A percentile compares a stretch with the other conserved stretches of the same genome.
These are phyloP conservation scores for Calonectria pteridis DNA, from an alignment of 2,329 filamentous ascomycete genomes.

Conservation along the genomic window DNA sequence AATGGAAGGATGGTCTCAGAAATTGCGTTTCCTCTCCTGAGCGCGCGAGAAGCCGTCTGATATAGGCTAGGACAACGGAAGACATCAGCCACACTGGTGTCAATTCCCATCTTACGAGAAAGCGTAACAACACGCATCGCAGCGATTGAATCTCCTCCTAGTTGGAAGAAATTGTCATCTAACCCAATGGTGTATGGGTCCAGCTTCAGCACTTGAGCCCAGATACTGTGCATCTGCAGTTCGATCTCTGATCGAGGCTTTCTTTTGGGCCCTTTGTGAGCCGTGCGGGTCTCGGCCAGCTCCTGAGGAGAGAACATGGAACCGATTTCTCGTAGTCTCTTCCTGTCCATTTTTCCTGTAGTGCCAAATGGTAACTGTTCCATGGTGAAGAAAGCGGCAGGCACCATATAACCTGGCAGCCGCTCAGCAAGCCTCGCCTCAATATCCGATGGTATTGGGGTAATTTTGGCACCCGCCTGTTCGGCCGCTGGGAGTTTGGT, in stretches of 20 bases:
- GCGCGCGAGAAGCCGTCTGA: not conserved
- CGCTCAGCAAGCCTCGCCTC: conserved; percentile 4
- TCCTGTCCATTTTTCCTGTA: conserved; percentile 34
- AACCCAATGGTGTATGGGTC: conserved; percentile 50
- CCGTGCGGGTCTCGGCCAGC: conserved; percentile 51
- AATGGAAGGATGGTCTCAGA: not conserved
- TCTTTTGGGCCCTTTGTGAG: not conserved
- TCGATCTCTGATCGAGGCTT: conserved; percentile 24
- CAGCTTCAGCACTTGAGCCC: conserved; percentile 52
- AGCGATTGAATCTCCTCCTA: conserved; percentile 63
- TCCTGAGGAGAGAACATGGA: conserved; percentile 40
- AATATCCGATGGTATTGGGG: not conserved
- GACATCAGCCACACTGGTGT: conserved; percentile 23
- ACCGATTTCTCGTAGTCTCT: conserved; percentile 23
- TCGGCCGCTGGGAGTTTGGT: too few relatives aligned
- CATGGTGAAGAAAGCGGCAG: conserved; percentile 27
- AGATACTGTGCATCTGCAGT: conserved; percentile 49
- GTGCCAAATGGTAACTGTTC: conserved; percentile 27
- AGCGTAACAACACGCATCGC: conserved; percentile 59
- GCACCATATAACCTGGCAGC: conserved; percentile 35
- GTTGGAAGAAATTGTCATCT: conserved; percentile 62
- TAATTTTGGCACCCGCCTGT: not conserved
- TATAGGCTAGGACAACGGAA: conserved; percentile 15
- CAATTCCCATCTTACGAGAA: conserved; percentile 17
- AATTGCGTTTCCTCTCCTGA: too few relatives aligned